Percentiles rank a stretch among this genome's conserved stretches.
Conservation (phyloP, 306 rosid genomes). For the Lathyrus aphaca region DNA sequence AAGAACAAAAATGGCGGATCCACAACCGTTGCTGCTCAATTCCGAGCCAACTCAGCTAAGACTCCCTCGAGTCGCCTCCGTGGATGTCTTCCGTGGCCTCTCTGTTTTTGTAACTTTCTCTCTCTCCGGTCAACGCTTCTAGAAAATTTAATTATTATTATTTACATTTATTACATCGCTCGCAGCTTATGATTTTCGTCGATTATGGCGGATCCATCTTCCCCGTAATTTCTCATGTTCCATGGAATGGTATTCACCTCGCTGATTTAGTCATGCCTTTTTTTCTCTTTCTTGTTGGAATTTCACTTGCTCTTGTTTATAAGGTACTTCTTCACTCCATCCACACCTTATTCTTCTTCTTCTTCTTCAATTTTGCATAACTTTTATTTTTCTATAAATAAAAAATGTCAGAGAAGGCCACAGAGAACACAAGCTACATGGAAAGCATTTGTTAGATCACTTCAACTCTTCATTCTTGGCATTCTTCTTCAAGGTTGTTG, state of each 20-base stretch:
- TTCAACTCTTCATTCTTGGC: slow-evolving; percentile 67
- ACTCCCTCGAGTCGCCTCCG: slow-evolving; percentile 65
- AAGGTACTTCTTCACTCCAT: slow-evolving; percentile 50
- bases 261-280: slow-evolving; percentile 93
- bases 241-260: slow-evolving; percentile 82
- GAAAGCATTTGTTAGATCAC: slow-evolving; percentile 60
- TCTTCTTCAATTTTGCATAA: too few relatives aligned
- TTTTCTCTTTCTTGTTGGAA: slow-evolving; percentile 81
- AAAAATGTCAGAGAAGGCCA: slow-evolving; percentile 55
- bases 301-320: slow-evolving; percentile 72
- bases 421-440: slow-evolving; percentile 59
- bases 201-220: slow-evolving; percentile 74
- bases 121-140: slow-evolving; percentile 14
- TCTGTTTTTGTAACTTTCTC: slow-evolving; percentile 64
- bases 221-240: slow-evolving; percentile 76
- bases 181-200: slow-evolving; percentile 83
- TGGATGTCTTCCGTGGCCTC: slow-evolving; percentile 95
- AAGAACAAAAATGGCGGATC: slow-evolving; percentile 49
- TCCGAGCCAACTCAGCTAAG: slow-evolving; percentile 33
- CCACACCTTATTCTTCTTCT: too few relatives aligned
- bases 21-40: slow-evolving; percentile 42
- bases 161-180: too few relatives aligned
- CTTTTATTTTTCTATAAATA: too few relatives aligned
- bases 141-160: background rate
- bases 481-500: slow-evolving; percentile 74